Conservation (phyloP, 2,329 filamentous ascomycete species). For the Neoarthrinium moseri region DNA sequence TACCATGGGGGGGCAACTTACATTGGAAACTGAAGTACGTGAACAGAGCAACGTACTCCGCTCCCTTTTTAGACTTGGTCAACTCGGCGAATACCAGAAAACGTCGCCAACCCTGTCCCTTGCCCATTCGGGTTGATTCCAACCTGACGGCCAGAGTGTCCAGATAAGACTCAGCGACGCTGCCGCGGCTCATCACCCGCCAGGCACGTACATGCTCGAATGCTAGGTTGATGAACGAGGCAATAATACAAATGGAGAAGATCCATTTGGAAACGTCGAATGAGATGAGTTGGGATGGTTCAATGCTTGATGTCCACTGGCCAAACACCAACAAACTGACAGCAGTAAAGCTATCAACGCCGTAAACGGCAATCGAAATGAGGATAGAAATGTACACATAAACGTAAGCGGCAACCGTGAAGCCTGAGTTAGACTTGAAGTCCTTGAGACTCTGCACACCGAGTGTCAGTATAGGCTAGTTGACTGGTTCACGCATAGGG, state of each 20-base stretch:
- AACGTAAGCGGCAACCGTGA: constrained; percentile 74
- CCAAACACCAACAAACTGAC: constrained; percentile 88
- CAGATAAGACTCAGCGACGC: constrained; percentile 88
- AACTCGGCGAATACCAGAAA: constrained; percentile 92
- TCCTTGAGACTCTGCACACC: constrained; percentile 54
- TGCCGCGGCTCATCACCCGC: constrained; percentile 78
- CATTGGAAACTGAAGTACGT: constrained; percentile 78
- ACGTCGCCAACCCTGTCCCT: constrained; percentile 77
- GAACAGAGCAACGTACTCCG: constrained; percentile 87
- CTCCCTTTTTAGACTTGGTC: constrained; percentile 87
- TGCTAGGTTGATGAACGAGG: constrained; percentile 78
- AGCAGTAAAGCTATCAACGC: constrained; percentile 88
- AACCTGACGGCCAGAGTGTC: constrained; percentile 83
- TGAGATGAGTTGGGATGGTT: constrained; percentile 67
- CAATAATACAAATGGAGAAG: constrained; percentile 87
- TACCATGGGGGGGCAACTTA: constrained; percentile 33
- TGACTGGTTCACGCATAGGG: background rate
- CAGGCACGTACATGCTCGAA: constrained; percentile 80
- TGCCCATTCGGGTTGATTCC: constrained; percentile 75
- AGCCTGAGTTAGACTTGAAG: constrained; percentile 81
- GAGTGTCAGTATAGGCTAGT: constrained; percentile 8
- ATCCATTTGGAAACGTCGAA: constrained; percentile 89
- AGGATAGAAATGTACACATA: constrained; percentile 81
- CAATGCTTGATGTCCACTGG: constrained; percentile 81
- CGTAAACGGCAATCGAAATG: constrained; percentile 81